Percentiles rank a stretch among this genome's conserved stretches.
Evolutionary conservation across 768 basidiomycete genomes (phyloP).

Genomic region (Mycena polygramma): DNA sequence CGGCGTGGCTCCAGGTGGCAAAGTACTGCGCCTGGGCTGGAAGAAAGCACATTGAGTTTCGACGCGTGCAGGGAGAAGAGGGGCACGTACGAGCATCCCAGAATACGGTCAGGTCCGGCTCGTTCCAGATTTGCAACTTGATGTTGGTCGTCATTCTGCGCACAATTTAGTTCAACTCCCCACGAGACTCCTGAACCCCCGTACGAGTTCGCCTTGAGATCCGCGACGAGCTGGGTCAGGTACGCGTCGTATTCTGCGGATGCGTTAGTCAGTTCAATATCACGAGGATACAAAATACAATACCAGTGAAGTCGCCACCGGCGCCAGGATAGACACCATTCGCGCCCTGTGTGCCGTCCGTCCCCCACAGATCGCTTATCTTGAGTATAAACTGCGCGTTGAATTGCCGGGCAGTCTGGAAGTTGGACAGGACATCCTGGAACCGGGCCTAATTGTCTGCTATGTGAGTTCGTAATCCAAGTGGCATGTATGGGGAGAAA

Average conservation of each 20-base stretch:
- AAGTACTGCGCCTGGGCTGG: constrained; percentile 36
- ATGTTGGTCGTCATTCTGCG: constrained; percentile 38
- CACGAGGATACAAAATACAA: no score
- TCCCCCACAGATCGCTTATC: constrained; percentile 42
- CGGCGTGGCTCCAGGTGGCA: constrained; percentile 36
- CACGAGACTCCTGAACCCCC: background rate
- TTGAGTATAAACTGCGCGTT: constrained; percentile 40
- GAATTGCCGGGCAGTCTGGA: constrained; percentile 38
- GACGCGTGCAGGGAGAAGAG: no score
- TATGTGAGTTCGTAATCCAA: no score
- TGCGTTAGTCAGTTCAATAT: background rate
- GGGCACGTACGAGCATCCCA: constrained; percentile 36
- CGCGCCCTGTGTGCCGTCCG: constrained; percentile 39
- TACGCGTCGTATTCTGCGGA: constrained; percentile 36
- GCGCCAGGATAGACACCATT: constrained; percentile 37
- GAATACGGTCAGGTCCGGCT: constrained; percentile 36
- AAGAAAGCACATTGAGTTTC: background rate
- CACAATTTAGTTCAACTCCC: no score
- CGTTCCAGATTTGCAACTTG: constrained; percentile 41
- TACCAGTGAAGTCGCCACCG: constrained; percentile 25
- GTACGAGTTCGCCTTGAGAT: constrained; percentile 37
- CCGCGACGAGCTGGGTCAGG: constrained; percentile 35
- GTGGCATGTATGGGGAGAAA: no score
- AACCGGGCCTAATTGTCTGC: constrained; percentile 32
- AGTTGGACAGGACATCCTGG: constrained; percentile 40